Evolutionary conservation across 176 grass and related monocot genomes (phyloP).

Genomic region (Microstegium vimineum): DNA sequence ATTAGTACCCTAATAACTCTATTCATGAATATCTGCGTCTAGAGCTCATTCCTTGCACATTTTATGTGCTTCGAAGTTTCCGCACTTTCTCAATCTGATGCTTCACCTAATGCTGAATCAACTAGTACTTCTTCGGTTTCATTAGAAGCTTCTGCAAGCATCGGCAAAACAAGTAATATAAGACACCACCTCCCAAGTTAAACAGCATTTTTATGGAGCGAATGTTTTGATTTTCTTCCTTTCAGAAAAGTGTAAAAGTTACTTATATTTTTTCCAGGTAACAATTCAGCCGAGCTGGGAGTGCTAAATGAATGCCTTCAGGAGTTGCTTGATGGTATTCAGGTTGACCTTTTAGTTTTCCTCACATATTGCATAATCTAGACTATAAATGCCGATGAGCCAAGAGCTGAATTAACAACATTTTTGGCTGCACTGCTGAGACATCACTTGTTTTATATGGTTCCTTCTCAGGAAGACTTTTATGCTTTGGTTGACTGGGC

Average conservation of each 20-base stretch:
- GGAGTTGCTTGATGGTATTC: constrained; percentile 75
- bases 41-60: constrained; percentile 95
- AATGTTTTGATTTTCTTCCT: neutral
- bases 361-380: neutral
- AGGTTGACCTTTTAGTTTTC: constrained; percentile 50
- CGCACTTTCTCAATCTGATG: constrained; percentile 36
- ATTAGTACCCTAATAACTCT: neutral
- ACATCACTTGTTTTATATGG: constrained; percentile 27
- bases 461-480: constrained; percentile 75
- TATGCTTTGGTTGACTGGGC: constrained; percentile 81
- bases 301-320: constrained; percentile 70
- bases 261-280: constrained; percentile 45
- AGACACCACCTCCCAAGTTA: neutral
- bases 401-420: neutral
- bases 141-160: constrained; percentile 37
- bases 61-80: constrained; percentile 97
- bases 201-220: neutral
- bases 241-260: constrained; percentile 19
- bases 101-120: constrained; percentile 28
- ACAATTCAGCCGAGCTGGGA: constrained; percentile 49
- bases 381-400: neutral
- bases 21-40: constrained; percentile 18
- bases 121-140: constrained; percentile 15
- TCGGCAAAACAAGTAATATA: constrained; percentile 39
- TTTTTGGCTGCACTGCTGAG: neutral